Evolutionary conservation across 768 basidiomycete species (phyloP).

Genomic region (Serendipita sp.): DNA sequence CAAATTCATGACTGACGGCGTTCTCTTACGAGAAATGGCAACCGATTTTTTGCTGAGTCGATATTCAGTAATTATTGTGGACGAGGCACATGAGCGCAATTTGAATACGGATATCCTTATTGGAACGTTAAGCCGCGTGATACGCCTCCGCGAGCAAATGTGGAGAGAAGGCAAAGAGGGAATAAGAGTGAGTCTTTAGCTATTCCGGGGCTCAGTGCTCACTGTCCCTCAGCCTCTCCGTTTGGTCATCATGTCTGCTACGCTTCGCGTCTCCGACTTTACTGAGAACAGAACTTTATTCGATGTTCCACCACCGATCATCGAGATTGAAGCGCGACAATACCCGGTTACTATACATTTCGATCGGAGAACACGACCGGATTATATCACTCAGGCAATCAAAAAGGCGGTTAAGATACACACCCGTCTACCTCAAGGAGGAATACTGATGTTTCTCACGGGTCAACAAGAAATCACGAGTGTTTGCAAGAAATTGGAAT

Average conservation of each 20-base stretch:
- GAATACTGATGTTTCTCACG: slow-evolving; percentile 85
- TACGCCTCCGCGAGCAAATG: slow-evolving; percentile 75
- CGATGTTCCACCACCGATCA: slow-evolving; percentile 70
- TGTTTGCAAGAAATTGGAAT: slow-evolving; percentile 68
- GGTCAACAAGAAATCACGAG: slow-evolving; percentile 90
- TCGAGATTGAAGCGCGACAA: slow-evolving; percentile 79
- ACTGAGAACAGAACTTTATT: slow-evolving; percentile 75
- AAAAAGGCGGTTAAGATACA: slow-evolving; percentile 89
- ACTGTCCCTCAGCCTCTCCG: slow-evolving; percentile 50
- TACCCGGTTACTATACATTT: slow-evolving; percentile 94
- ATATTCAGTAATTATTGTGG: slow-evolving; percentile 90
- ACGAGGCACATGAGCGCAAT: slow-evolving; percentile 95
- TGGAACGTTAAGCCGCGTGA: slow-evolving; percentile 87
- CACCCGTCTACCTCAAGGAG: slow-evolving; percentile 78
- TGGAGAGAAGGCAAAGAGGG: slow-evolving; percentile 67
- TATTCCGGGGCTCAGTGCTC: not conserved
- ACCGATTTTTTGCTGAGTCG: slow-evolving; percentile 85
- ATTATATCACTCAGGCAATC: slow-evolving; percentile 83
- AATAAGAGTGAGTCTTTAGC: slow-evolving; percentile 38
- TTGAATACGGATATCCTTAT: slow-evolving; percentile 98
- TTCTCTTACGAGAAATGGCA: slow-evolving; percentile 81
- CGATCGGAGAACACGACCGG: slow-evolving; percentile 64
- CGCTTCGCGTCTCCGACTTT: slow-evolving; percentile 86
- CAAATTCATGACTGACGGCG: slow-evolving; percentile 99
- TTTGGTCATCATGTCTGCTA: slow-evolving; percentile 97